Evolutionary conservation across 768 basidiomycete genomes (phyloP), one percentile per base, ranked within the genome.

Genomic region (Ramaria sp.): DNA sequence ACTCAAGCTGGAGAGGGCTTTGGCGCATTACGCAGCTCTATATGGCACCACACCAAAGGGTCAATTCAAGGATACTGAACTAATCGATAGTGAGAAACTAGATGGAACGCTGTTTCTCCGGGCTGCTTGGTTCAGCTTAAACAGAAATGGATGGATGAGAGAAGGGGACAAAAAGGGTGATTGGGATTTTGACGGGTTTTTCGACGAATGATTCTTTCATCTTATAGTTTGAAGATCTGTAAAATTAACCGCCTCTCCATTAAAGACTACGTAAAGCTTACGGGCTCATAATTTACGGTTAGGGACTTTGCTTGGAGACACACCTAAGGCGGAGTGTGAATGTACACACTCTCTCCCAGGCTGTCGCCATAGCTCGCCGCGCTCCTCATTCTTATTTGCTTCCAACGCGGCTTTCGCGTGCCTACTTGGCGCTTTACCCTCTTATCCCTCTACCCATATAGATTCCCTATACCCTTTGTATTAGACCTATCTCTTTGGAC

Each of bases 91-190:
- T 5, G 77, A 78, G 50, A 62, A 59, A 32, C 60, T 78, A 10
- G 84, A 86, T 62, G 84, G 84, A 8, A 77, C 76, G 16, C 60
- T 88, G 47, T 88, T 88, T 62, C 59, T 82, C 36, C 69, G 82
- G 43, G 69, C 70, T 0, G 83, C 81, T 4, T 73, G 74, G 55
- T 59, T 82, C 61, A 78, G 78, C 3, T 69, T 71, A 22, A 68
- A 73, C 53, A 65, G 72, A 24, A 41, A 69, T 53, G 68, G 73
- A 12, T 73, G 71, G 72, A 70, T 64, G 8, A 63, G 67, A 15
- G 71, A 75, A 50, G 74, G 72, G 0, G 24, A 67, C 54, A 56
- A 63, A 10, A 39, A 48, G 13, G 55, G 50, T 7, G 59, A 44
- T 0, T 73, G 67, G 59, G 59, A 65, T 50, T 48, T 61, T 0